Conservation (phyloP, 2,329 filamentous ascomycete species). For the Fonsecaea pedrosoi region DNA sequence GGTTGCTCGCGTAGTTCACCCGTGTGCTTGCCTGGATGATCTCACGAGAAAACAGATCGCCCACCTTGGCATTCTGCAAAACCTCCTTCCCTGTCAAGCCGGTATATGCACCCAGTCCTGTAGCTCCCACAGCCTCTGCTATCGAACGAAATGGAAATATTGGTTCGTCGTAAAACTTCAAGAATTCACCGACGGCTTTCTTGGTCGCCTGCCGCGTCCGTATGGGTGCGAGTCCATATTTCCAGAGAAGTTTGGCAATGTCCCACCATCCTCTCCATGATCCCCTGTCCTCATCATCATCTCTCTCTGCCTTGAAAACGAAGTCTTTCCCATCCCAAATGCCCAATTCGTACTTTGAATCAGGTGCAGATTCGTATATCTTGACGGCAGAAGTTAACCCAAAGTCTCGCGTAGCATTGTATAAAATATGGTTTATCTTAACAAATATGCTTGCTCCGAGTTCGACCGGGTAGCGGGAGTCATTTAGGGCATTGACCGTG, state of each 20-base stretch:
- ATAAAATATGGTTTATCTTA: conserved; percentile 79
- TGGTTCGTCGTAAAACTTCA: conserved; percentile 79
- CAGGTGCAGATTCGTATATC: conserved; percentile 55
- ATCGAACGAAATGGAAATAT: conserved; percentile 84
- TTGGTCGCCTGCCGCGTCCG: conserved; percentile 76
- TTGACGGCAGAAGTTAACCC: conserved; percentile 65
- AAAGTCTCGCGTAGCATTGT: conserved; percentile 73
- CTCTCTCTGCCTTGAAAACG: conserved; percentile 69
- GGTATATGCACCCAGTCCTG: conserved; percentile 71
- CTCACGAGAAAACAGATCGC: conserved; percentile 72
- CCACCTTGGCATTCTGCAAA: conserved; percentile 71
- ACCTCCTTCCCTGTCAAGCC: conserved; percentile 75
- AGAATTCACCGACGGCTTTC: conserved; percentile 72
- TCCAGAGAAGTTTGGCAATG: conserved; percentile 78
- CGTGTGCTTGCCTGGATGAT: conserved; percentile 89
- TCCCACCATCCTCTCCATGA: conserved; percentile 72
- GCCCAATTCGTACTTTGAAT: conserved; percentile 64
- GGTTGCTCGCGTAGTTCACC: conserved; percentile 93
- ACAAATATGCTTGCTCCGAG: conserved; percentile 94
- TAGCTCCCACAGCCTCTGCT: conserved; percentile 69
- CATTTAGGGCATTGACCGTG: conserved; percentile 77
- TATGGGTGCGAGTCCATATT: conserved; percentile 81
- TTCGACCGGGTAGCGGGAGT: conserved; percentile 74
- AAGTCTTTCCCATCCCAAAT: conserved; percentile 85
- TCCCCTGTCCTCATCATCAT: conserved; percentile 49